These are phyloP conservation scores for Cryptococcus sp. DNA, from an alignment of 1,284 basidiomycete species.

Conservation along the genomic window DNA sequence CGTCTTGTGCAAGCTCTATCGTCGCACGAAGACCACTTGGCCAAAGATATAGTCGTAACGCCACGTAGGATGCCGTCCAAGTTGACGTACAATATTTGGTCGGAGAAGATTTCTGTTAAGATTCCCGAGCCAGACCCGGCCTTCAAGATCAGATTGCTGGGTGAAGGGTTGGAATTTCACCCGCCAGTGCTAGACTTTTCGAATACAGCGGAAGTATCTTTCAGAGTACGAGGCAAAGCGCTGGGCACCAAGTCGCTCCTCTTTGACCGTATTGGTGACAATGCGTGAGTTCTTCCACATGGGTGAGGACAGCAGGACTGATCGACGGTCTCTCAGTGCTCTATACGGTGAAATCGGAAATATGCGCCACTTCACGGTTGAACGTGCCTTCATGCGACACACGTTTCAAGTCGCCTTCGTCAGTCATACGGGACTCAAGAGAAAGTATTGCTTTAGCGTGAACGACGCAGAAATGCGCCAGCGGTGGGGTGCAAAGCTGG, in stretches of 20 bases:
- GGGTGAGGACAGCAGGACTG: not conserved
- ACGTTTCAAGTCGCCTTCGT: slow-evolving; percentile 87
- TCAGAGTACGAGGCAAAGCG: slow-evolving; percentile 77
- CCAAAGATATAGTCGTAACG: slow-evolving; percentile 63
- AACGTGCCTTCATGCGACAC: slow-evolving; percentile 89
- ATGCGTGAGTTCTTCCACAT: slow-evolving; percentile 59
- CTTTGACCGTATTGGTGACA: slow-evolving; percentile 74
- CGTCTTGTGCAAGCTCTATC: slow-evolving; percentile 71
- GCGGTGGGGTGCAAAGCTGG: slow-evolving; percentile 72
- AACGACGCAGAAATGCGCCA: slow-evolving; percentile 71
- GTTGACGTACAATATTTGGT: slow-evolving; percentile 80
- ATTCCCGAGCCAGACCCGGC: slow-evolving; percentile 77
- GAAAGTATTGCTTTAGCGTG: slow-evolving; percentile 91
- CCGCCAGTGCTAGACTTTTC: slow-evolving; percentile 77
- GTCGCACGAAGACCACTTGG: slow-evolving; percentile 40
- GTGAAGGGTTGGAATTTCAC: slow-evolving; percentile 82
- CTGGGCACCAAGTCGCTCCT: slow-evolving; percentile 80
- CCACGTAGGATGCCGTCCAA: slow-evolving; percentile 68
- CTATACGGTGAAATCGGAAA: slow-evolving; percentile 76
- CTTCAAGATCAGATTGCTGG: slow-evolving; percentile 76
- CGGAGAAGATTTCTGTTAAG: slow-evolving; percentile 77
- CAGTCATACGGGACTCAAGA: slow-evolving; percentile 67
- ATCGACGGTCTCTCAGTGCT: slow-evolving; percentile 45
- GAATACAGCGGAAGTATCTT: slow-evolving; percentile 73
- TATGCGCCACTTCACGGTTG: slow-evolving; percentile 73